phyloP scores from a whole-genome alignment of 2,329 filamentous ascomycete species.

The Didymella segeticola region DNA sequence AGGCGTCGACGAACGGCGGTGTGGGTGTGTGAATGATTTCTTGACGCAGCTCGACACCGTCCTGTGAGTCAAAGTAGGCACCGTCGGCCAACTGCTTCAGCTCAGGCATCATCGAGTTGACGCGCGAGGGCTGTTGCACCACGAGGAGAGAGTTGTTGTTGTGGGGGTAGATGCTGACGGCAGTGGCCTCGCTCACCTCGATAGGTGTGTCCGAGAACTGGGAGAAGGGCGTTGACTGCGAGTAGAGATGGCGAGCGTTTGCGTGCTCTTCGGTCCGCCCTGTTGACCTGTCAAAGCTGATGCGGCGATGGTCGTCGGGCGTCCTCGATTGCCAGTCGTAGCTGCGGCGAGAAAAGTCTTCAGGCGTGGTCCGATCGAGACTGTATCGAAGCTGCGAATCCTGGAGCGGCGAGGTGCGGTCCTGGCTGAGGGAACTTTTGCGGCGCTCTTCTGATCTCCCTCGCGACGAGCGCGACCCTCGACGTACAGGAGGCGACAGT shows the following conservation, averaged over 20 bases:
- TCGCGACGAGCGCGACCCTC: slow-evolving; percentile 35
- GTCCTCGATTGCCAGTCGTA: slow-evolving; percentile 41
- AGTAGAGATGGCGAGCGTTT: slow-evolving; percentile 54
- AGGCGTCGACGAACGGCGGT: slow-evolving; percentile 35
- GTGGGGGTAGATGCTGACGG: slow-evolving; percentile 67
- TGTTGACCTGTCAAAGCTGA: slow-evolving; percentile 48
- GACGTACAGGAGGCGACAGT: slow-evolving; percentile 25
- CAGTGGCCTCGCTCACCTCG: slow-evolving; percentile 68
- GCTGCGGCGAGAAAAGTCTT: slow-evolving; percentile 41
- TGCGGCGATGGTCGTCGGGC: slow-evolving; percentile 41
- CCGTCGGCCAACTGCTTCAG: slow-evolving; percentile 24
- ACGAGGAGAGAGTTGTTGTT: slow-evolving; percentile 69
- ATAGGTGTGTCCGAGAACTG: slow-evolving; percentile 58
- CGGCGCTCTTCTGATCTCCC: slow-evolving; percentile 39
- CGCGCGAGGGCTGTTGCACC: slow-evolving; percentile 60
- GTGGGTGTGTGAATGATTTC: slow-evolving; percentile 31
- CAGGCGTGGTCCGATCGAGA: slow-evolving; percentile 34
- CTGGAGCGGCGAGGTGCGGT: slow-evolving; percentile 37
- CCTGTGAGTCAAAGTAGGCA: slow-evolving; percentile 23
- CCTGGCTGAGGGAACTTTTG: slow-evolving; percentile 37
- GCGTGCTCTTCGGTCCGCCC: slow-evolving; percentile 49
- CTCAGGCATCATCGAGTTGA: slow-evolving; percentile 33
- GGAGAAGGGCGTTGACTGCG: slow-evolving; percentile 59
- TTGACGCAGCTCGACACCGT: slow-evolving; percentile 25
- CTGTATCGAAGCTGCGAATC: slow-evolving; percentile 31